These are phyloP conservation scores for Theileria orientalis DNA, from an alignment of 169 alveolate genomes.

Conservation along the genomic window DNA sequence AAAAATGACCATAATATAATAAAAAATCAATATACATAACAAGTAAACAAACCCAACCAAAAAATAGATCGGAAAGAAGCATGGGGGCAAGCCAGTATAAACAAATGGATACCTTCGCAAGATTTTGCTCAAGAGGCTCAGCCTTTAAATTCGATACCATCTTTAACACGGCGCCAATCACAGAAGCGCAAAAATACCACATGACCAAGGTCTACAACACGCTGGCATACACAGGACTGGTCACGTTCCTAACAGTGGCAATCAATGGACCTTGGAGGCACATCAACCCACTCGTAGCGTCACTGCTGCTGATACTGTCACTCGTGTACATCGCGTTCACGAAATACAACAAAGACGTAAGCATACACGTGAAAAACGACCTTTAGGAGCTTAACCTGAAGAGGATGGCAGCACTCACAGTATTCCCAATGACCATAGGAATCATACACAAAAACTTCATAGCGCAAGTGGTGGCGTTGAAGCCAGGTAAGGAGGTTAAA, in stretches of 20 bases:
- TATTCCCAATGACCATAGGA: slow-evolving; percentile 30
- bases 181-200: slow-evolving; percentile 42
- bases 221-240: slow-evolving; percentile 26
- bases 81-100: background rate
- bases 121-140: slow-evolving; percentile 8
- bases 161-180: slow-evolving; percentile 40
- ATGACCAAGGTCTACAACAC: slow-evolving; percentile 47
- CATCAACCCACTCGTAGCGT: background rate
- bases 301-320: background rate
- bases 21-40: background rate
- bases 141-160: slow-evolving; percentile 17
- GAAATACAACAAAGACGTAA: slow-evolving; percentile 6
- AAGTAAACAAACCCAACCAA: background rate
- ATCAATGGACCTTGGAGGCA: background rate
- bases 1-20: background rate
- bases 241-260: slow-evolving; percentile 16
- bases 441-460: slow-evolving; percentile 21
- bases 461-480: background rate
- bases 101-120: slow-evolving; percentile 23
- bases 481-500: slow-evolving; percentile 42
- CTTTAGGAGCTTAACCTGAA: slow-evolving; percentile 14
- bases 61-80: background rate
- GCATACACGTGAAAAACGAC: too few species aligned
- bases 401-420: slow-evolving; percentile 20
- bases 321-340: slow-evolving; percentile 27